Percentiles rank a stretch among this genome's conserved stretches.
These are phyloP conservation scores for Tephrocybe sp. DNA, from an alignment of 768 basidiomycete species.

Conservation along the genomic window DNA sequence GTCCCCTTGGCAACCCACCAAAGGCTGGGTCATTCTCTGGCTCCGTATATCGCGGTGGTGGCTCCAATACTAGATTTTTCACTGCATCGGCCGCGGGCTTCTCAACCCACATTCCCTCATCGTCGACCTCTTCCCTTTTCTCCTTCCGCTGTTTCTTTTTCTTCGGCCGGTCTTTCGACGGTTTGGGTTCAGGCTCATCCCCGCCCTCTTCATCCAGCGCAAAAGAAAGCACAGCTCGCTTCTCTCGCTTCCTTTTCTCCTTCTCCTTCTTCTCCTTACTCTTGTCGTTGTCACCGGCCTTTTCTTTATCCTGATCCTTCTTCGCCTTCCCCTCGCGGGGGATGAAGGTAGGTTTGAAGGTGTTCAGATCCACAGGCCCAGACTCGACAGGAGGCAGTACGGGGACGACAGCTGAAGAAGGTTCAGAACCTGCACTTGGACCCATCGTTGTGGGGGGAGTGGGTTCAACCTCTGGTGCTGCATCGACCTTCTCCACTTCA, in stretches of 20 bases:
- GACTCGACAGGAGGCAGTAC: conserved; percentile 7
- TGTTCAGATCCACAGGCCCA: conserved; percentile 49
- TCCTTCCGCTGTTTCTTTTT: conserved; percentile 38
- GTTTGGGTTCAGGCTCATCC: conserved; percentile 30
- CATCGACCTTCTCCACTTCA: conserved; percentile 42
- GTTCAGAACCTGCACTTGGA: conserved; percentile 4
- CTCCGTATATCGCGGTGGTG: conserved; percentile 13
- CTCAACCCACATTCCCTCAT: conserved; percentile 69
- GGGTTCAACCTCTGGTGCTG: conserved; percentile 21
- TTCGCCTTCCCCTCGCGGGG: conserved; percentile 53
- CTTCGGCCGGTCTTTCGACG: conserved; percentile 38
- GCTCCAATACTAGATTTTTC: conserved; percentile 25
- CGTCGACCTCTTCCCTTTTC: conserved; percentile 30
- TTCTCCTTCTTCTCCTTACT: conserved; percentile 29
- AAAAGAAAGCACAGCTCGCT: conserved; percentile 60
- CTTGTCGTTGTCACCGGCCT: conserved; percentile 45
- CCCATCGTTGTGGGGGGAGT: conserved; percentile 11
- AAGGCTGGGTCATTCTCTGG: conserved; percentile 11
- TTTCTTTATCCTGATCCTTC: conserved; percentile 41
- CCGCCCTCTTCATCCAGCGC: conserved; percentile 66
- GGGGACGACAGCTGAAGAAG: conserved; percentile 11
- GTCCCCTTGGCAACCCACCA: conserved; percentile 34
- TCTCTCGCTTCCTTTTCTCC: conserved; percentile 41
- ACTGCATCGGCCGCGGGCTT: conserved; percentile 53
- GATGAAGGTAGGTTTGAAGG: conserved; percentile 89